Percentiles rank a stretch among this genome's conserved stretches.
Conservation (phyloP, 306 rosid species). For the Crataegus laevigata region DNA sequence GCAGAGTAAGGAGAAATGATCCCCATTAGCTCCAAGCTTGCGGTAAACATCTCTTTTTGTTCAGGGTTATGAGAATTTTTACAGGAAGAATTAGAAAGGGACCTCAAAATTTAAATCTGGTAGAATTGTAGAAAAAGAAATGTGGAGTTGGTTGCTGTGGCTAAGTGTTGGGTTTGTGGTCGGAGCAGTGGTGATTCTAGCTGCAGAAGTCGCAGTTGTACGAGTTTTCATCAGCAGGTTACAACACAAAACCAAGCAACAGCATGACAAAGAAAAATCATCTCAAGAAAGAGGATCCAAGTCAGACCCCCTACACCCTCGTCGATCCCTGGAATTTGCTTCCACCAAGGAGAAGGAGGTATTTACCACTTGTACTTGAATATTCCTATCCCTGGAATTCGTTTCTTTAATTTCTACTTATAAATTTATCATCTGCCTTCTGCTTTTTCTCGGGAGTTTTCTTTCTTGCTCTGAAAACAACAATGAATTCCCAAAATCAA, state of each 20-base stretch:
- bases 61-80: no score
- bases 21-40: no score
- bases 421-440: not conserved
- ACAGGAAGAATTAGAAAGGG: not conserved
- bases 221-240: slow-evolving; percentile 44
- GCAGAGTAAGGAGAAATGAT: no score
- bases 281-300: not conserved
- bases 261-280: slow-evolving; percentile 4
- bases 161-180: slow-evolving; percentile 53
- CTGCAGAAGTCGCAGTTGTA: slow-evolving; percentile 41
- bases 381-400: not conserved
- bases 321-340: slow-evolving; percentile 40
- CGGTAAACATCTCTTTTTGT: no score
- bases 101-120: not conserved
- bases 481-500: not conserved
- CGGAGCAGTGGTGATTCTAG: slow-evolving; percentile 56
- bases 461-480: not conserved
- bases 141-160: slow-evolving; percentile 33
- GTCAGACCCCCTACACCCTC: slow-evolving; percentile 31
- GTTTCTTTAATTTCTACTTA: not conserved
- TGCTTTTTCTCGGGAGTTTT: not conserved
- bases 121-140: not conserved
- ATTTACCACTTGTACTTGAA: not conserved
- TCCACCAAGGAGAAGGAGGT: slow-evolving; percentile 70
- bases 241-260: slow-evolving; percentile 23